Evolutionary conservation across 306 rosid genomes (phyloP).

Genomic region (Erythrophleum fordii): DNA sequence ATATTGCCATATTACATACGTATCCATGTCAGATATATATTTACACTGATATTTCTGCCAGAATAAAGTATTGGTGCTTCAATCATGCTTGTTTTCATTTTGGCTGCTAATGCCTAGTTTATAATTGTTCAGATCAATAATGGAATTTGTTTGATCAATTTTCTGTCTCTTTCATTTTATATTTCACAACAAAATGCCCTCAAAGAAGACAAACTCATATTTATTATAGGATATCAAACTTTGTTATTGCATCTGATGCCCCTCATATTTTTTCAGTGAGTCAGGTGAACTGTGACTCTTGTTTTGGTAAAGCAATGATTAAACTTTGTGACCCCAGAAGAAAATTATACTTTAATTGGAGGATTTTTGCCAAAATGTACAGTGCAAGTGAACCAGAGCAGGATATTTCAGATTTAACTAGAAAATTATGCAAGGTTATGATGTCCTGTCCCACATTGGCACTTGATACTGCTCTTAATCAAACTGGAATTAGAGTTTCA

Average conservation of each 20-base stretch:
- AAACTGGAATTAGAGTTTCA: conserved; percentile 67
- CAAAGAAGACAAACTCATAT: not conserved
- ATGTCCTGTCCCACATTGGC: conserved; percentile 56
- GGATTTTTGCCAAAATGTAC: conserved; percentile 39
- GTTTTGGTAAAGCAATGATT: conserved; percentile 42
- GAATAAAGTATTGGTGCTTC: not conserved
- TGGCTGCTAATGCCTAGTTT: not conserved
- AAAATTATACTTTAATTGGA: conserved; percentile 23
- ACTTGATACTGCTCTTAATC: conserved; percentile 80
- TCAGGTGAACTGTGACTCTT: conserved; percentile 23
- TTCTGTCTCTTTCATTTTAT: not conserved
- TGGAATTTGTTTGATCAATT: not conserved
- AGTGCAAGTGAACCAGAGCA: conserved; percentile 42
- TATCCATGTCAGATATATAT: not conserved
- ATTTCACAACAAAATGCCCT: not conserved
- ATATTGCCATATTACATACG: not conserved
- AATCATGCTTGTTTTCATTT: not conserved
- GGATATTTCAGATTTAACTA: conserved; percentile 56
- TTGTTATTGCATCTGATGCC: conserved; percentile 15
- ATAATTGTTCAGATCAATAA: not conserved
- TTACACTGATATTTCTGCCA: not conserved
- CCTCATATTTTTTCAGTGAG: not conserved
- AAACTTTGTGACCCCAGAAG: conserved; percentile 30
- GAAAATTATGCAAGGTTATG: conserved; percentile 61
- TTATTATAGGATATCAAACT: not conserved